Evolutionary conservation across 495 filamentous ascomycete genomes (phyloP).

Genomic region (Aspergillus affinis): DNA sequence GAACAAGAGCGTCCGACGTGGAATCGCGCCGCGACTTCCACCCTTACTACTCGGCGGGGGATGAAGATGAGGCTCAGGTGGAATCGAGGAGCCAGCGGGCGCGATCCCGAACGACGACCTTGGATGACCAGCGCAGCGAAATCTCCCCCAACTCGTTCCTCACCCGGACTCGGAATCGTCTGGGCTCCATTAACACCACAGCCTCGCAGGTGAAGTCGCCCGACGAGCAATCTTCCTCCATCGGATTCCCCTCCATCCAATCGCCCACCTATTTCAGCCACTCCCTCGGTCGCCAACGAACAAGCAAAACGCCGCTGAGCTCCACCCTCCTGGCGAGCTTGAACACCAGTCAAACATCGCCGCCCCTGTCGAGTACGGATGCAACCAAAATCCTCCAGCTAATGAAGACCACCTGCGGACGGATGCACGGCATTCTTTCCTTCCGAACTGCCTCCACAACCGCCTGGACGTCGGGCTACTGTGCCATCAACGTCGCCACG

Average conservation of each 20-base stretch:
- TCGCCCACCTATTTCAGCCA: conserved; percentile 38
- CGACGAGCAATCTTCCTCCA: conserved; percentile 39
- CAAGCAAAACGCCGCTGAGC: conserved; percentile 43
- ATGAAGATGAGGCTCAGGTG: conserved; percentile 34
- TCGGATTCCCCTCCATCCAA: conserved; percentile 54
- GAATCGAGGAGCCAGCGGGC: conserved; percentile 41
- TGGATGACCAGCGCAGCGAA: conserved; percentile 49
- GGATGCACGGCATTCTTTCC: conserved; percentile 55
- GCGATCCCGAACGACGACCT: conserved; percentile 49
- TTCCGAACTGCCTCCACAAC: conserved; percentile 56
- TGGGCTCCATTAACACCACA: conserved; percentile 46
- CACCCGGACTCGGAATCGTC: conserved; percentile 37
- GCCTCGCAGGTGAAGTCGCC: conserved; percentile 34
- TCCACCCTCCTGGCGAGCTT: conserved; percentile 29
- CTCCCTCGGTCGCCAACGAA: conserved; percentile 39
- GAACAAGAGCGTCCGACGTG: conserved; percentile 33
- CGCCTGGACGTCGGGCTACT: conserved; percentile 57
- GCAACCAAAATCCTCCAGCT: conserved; percentile 52
- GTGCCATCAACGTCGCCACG: conserved; percentile 56
- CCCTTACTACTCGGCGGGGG: conserved; percentile 30
- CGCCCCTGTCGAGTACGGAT: conserved; percentile 51
- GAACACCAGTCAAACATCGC: conserved; percentile 42
- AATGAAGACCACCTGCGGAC: conserved; percentile 59
- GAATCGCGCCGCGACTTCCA: conserved; percentile 31
- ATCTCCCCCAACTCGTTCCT: conserved; percentile 36